Base-by-base conservation (phyloP, 805 yeast species). In the Kuraishia hungarica region DNA sequence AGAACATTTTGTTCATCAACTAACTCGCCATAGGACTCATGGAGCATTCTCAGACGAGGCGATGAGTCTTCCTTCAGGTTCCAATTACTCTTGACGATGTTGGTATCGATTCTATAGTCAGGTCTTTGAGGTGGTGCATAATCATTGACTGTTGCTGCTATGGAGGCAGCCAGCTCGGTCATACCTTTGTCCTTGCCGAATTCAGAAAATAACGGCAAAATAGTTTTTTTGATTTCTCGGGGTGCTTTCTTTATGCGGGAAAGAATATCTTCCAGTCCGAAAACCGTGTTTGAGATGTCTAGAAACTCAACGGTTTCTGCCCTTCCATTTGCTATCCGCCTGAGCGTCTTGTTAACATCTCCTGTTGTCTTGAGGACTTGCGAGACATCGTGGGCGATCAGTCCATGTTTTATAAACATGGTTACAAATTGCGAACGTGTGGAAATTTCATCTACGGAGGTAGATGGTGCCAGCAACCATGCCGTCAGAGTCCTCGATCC, bases 391-490 rank as follows among this genome's bases (percentile, higher is more conserved):
- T 67, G 68, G 2, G 72, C 62, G 39, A 72, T 63, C 1, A 53
- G 28, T 19, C 48, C 49, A 49, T 75, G 65, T 7, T 64, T 64
- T 39, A 65, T 55, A 50, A 86, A 78, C 2, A 71, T 64, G 6
- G 67, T 65, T 0, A 87, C 86, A 13, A 78, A 61, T 19, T 69
- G 70, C 51, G 83, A 89, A 26, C 99, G 72, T 20, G 66, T 62
- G 19, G 66, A 67, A 15, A 94, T 82, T 58, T 81, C 87, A 0
- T 64, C 61, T 0, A 79, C 62, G 61, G 86, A 79, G 10, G 86
- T 76, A 0, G 89, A 77, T 0, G 99, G 99, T 1, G 89, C 82
- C 24, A 88, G 76, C 3, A 93, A 70, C 97, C 97, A 90, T 53
- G 84, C 83, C 7, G 85, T 79, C 13, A 94, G 70, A n/a, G 87